Evolutionary conservation across 2,329 filamentous ascomycete genomes (phyloP), one percentile per base, ranked within the genome.

Genomic region (Xylaria digitata): DNA sequence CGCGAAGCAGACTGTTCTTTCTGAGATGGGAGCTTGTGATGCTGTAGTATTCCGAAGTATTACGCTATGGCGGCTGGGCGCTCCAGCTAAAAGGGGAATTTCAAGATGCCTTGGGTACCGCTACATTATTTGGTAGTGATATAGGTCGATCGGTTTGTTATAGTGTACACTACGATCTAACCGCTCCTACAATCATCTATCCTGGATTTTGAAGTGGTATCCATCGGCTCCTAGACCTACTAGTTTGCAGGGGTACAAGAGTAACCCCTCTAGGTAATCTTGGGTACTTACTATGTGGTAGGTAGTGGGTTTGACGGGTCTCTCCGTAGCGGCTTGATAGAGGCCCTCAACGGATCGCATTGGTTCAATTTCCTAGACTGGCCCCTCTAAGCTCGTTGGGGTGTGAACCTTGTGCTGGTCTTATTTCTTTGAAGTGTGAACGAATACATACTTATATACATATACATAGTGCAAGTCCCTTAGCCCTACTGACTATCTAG

Each of bases 151-250:
- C 26, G 26, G 32, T 8, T 11, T 34, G 4, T 34, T 15, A 40
- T 15, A 40, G 11, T 40, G 13, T 40, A 40, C n/a, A n/a, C n/a
- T n/a, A n/a, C 37, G 13, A 40, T 40, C 37, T 40, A 40, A 15
- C 11, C 37, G 9, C 11, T 40, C 37, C 37, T 15, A 40, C 37
- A 15, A 40, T 40, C 37, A 40, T 15, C 13, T 40, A 40, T 13
- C 8, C 49, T 53, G 49, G 34, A 37, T n/a, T 19, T 53, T 21
- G 32, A 52, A 34, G 48, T 52, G 26, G 13, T 53, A 49, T 17
- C 11, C 15, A 17, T 2, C 21, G 5, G 23, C 46, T 26, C 5
- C 6, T 53, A 37, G 30, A 6, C 6, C 19, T 32, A 23, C 13
- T 15, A 2, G 37, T 40, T 40, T 42, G 50, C 32, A 54, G 50